These are phyloP conservation scores for Magnaporthales sp. DNA, from an alignment of 2,329 filamentous ascomycete genomes.

Conservation along the genomic window DNA sequence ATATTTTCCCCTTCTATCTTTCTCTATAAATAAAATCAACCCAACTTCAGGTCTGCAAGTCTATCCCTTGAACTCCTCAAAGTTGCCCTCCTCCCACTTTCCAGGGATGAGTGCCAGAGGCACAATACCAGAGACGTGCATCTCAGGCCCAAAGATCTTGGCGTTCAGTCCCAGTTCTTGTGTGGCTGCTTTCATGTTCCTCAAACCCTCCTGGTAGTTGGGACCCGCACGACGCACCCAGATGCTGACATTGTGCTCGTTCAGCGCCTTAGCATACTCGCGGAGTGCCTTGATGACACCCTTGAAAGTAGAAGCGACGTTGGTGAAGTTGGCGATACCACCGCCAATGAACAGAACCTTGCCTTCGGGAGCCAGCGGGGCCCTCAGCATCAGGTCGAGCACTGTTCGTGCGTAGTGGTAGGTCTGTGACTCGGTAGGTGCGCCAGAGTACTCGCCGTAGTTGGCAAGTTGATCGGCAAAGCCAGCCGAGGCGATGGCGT, in stretches of 20 bases:
- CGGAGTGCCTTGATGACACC: conserved; percentile 95
- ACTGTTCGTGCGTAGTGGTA: conserved; percentile 98
- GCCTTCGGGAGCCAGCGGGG: conserved; percentile 75
- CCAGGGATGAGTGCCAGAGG: conserved; percentile 73
- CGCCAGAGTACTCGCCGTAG: conserved; percentile 99
- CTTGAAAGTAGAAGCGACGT: conserved; percentile 99
- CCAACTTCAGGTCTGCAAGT: not conserved
- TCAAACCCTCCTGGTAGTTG: conserved; percentile 99
- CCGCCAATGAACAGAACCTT: conserved; percentile 99
- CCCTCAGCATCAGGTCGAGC: conserved; percentile 92
- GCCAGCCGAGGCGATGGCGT: conserved; percentile 93
- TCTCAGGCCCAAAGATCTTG: conserved; percentile 63
- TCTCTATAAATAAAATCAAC: not conserved
- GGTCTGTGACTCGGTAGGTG: conserved; percentile 96
- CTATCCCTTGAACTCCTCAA: conserved; percentile 53
- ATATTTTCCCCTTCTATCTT: not conserved
- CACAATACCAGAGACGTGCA: conserved; percentile 97
- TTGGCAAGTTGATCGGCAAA: conserved; percentile 96
- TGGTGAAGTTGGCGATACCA: conserved; percentile 99
- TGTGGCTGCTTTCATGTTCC: conserved; percentile 98
- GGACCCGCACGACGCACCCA: conserved; percentile 87
- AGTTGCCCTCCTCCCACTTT: conserved; percentile 52
- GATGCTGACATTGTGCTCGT: conserved; percentile 97
- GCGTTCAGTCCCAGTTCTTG: conserved; percentile 77
- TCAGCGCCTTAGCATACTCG: conserved; percentile 75